Conservation (phyloP, 352 stramenopile genomes). For the Globisporangium perplexum region DNA sequence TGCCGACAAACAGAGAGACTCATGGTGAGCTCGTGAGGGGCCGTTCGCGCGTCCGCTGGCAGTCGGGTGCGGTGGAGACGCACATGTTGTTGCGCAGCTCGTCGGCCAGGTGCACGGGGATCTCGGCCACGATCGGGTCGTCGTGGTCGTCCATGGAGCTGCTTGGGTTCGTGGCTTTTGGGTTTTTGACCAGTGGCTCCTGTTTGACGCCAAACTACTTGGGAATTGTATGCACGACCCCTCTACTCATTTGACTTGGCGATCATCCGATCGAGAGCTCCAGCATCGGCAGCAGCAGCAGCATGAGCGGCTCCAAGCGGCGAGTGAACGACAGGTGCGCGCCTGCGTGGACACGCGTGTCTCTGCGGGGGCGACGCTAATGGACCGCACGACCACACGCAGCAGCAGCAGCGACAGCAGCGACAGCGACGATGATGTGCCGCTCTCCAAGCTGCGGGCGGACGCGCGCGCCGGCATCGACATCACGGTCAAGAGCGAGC, state of each 20-base stretch:
- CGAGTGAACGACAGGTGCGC: slow-evolving; percentile 40
- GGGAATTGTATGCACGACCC: not conserved
- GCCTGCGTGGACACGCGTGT: no score
- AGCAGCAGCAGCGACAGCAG: slow-evolving; percentile 33
- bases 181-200: not conserved
- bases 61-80: slow-evolving; percentile 6
- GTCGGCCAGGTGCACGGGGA: slow-evolving; percentile 77
- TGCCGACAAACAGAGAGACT: slow-evolving; percentile 6
- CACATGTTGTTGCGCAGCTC: slow-evolving; percentile 64
- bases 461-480: slow-evolving; percentile 18
- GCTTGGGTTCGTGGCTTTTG: not conserved
- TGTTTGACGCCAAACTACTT: not conserved
- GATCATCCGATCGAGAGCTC: not conserved
- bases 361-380: no score
- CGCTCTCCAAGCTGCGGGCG: slow-evolving; percentile 57
- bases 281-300: not conserved
- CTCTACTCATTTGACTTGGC: no score
- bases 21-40: not conserved
- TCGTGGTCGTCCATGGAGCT: slow-evolving; percentile 23
- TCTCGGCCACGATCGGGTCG: slow-evolving; percentile 78
- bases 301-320: slow-evolving; percentile 14
- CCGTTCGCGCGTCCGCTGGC: not conserved
- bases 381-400: no score
- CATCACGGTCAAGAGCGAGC: slow-evolving; percentile 17
- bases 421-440: slow-evolving; percentile 77